Conservation (phyloP, 306 rosid species). For the Gynostemma pentaphyllum region DNA sequence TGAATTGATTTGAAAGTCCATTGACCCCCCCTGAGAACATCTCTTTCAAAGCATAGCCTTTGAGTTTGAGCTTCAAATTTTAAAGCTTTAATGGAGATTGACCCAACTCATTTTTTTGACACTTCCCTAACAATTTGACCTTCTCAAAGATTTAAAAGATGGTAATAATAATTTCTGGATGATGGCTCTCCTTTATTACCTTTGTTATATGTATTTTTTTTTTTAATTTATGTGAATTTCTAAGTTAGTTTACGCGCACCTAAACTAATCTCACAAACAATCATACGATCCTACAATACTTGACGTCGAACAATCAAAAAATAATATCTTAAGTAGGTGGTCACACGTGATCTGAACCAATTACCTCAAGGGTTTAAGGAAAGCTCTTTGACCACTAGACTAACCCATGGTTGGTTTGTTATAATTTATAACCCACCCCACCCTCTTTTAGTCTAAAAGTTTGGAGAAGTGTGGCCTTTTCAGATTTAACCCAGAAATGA, state of each 20-base stretch:
- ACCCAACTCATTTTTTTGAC: neutral
- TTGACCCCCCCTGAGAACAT: neutral
- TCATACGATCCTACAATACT: no score
- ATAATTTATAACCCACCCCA: neutral
- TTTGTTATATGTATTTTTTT: neutral
- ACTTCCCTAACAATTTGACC: neutral
- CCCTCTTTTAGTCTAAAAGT: neutral
- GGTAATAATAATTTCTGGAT: neutral
- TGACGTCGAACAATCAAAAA: no score
- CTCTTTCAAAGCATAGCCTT: neutral
- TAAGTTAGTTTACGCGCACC: no score
- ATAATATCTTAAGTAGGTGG: no score
- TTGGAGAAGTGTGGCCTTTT: neutral
- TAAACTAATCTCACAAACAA: no score
- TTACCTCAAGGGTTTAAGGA: no score
- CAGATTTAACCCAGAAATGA: neutral
- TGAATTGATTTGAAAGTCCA: conserved; percentile 5
- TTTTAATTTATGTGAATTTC: neutral
- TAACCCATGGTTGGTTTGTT: neutral
- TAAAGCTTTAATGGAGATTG: conserved; percentile 4
- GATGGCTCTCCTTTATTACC: neutral
- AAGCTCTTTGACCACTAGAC: no score
- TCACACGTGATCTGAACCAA: no score
- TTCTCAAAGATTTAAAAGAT: neutral
- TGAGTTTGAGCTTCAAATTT: neutral